Base-by-base conservation (phyloP, 169 alveolate species). In the Theileria luwenshuni region DNA sequence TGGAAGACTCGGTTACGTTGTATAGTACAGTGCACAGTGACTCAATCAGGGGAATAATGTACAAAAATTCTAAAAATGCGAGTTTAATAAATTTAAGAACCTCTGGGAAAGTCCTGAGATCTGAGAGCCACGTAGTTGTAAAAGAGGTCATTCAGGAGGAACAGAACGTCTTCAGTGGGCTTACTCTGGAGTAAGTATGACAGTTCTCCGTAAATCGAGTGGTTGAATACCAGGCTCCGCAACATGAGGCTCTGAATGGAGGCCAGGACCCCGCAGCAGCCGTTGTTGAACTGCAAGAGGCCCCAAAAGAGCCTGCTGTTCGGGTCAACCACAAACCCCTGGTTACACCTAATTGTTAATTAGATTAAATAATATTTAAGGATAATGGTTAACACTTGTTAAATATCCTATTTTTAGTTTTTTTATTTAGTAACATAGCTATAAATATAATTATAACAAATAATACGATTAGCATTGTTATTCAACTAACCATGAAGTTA, bases 181-280 rank as follows among this genome's bases (percentile, higher is more conserved):
- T 75, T 74, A 2, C 28, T 8, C 58, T 58, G 49, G 33, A 45
- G 69, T 41, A 75, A 10, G 47, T 41, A 54, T 15, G 56, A 72
- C 69, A 75, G 47, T 30, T 67, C 70, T n/a, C 76, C 84, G 71
- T 64, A 75, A n/a, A 81, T 70, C 41, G 72, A 69, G 81, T 81
- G 52, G 70, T 86, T 76, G 79, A 86, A 86, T 3, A 86, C 77
- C 28, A 80, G 35, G 76, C 86, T 68, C 49, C 79, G 83, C 33
- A 86, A 74, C 48, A 86, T 80, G 58, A 70, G 81, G 49, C 86
- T 74, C 64, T 86, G 92, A 21, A 86, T 58, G 30, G 90, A 72
- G 25, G 92, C 86, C 21, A 86, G 74, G 19, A 86, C 88, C 12
- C 92, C 92, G 68, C 92, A 86, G 19, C 87, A 86, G 12, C 92